A percentile compares a stretch with the other conserved stretches of the same genome.
Evolutionary conservation across 495 filamentous ascomycete genomes (phyloP).

Genomic region (Lasiosphaeria miniovina): DNA sequence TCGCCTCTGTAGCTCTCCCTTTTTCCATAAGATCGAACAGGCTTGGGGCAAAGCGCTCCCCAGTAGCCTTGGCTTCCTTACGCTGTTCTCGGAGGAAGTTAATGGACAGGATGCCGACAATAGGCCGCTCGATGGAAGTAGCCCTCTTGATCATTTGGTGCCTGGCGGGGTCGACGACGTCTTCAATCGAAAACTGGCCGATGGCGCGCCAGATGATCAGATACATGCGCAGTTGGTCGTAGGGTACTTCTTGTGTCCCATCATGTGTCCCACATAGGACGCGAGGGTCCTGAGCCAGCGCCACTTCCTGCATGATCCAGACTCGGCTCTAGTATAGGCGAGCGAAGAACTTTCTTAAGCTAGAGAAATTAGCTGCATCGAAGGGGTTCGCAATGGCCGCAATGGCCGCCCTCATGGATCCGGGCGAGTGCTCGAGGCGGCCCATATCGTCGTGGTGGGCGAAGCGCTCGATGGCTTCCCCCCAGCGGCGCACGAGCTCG

Average conservation of each 20-base stretch:
- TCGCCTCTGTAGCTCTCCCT: too few relatives aligned
- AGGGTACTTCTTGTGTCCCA: neutral
- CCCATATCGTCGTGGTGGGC: neutral
- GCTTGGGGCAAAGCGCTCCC: too few relatives aligned
- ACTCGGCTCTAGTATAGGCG: constrained; percentile 3
- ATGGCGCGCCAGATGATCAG: neutral
- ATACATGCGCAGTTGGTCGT: neutral
- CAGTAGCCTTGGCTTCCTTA: too few relatives aligned
- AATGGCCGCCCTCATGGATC: too few relatives aligned
- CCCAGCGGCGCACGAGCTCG: neutral
- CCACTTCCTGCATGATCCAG: constrained; percentile 8
- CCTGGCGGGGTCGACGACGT: neutral
- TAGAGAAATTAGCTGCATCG: too few relatives aligned
- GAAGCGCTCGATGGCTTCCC: neutral
- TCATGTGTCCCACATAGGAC: too few relatives aligned
- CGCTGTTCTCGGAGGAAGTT: too few relatives aligned
- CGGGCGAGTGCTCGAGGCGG: neutral
- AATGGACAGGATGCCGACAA: too few relatives aligned
- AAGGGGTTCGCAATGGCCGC: too few relatives aligned
- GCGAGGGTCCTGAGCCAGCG: constrained; percentile 1
- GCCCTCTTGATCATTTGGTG: neutral
- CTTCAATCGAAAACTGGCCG: neutral
- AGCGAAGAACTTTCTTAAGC: too few relatives aligned
- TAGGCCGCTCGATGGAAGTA: neutral
- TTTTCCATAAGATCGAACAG: too few relatives aligned